Evolutionary conservation across 2,329 filamentous ascomycete species (phyloP).

Genomic region (Pseudopyricularia cyperi): DNA sequence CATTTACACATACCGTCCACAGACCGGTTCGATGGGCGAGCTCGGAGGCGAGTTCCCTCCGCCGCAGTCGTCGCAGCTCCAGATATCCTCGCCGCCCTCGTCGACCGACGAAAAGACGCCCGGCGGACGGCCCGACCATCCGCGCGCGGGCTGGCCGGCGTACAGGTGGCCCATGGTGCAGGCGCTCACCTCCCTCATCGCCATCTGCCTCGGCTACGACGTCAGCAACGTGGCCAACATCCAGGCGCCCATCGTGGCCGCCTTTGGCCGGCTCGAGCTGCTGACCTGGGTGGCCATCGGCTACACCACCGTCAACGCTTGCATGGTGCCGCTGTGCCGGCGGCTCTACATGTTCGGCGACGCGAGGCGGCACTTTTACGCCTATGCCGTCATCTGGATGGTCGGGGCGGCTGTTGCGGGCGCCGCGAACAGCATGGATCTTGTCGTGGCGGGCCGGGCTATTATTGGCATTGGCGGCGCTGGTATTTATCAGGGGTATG

Average conservation of each 20-base stretch:
- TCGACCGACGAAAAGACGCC: background rate
- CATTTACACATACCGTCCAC: too few relatives aligned
- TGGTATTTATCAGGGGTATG: background rate
- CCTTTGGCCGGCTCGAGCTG: constrained; percentile 23
- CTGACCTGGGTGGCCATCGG: constrained; percentile 25
- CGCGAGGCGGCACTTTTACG: background rate
- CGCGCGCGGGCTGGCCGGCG: background rate
- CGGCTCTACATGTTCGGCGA: background rate
- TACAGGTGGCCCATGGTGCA: background rate
- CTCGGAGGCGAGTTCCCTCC: too few relatives aligned
- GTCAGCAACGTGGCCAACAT: constrained; percentile 36
- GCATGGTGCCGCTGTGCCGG: background rate
- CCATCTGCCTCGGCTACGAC: constrained; percentile 21
- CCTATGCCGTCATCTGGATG: background rate
- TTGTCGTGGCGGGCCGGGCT: background rate
- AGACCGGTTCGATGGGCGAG: too few relatives aligned
- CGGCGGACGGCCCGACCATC: fast-evolving
- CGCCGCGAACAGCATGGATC: background rate
- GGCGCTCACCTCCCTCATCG: background rate
- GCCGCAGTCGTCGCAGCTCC: too few relatives aligned
- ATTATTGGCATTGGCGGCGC: background rate
- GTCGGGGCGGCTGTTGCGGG: background rate
- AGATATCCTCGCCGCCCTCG: background rate
- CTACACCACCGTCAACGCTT: constrained; percentile 6
- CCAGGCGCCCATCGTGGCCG: constrained; percentile 43